Percentiles rank a stretch among this genome's conserved stretches.
Evolutionary conservation across 2,329 filamentous ascomycete species (phyloP).

Genomic region (Aspergillus hiratsukae): DNA sequence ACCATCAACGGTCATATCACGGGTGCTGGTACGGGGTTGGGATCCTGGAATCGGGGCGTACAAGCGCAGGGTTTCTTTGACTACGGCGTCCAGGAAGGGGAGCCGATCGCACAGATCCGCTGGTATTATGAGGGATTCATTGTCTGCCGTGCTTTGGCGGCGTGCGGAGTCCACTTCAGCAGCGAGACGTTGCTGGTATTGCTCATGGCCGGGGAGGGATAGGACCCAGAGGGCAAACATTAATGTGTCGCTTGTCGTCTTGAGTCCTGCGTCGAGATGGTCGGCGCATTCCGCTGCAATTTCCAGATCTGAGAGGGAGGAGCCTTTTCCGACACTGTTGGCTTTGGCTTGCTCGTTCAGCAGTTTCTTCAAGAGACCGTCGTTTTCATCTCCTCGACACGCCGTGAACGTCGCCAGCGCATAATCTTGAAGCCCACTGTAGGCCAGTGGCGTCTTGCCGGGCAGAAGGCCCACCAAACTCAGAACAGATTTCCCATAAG

Average conservation of each 20-base stretch:
- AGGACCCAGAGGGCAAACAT: constrained; percentile 51
- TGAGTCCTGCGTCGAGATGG: constrained; percentile 51
- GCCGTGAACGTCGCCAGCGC: no score
- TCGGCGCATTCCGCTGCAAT: constrained; percentile 53
- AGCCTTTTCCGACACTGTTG: no score
- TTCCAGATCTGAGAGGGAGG: no score
- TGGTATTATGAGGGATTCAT: constrained; percentile 32
- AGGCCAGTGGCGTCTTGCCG: constrained; percentile 48
- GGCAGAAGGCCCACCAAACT: constrained; percentile 39
- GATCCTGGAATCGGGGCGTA: constrained; percentile 49
- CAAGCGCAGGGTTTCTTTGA: constrained; percentile 49
- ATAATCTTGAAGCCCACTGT: constrained; percentile 48
- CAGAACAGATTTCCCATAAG: constrained; percentile 30
- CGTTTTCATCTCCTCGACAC: no score
- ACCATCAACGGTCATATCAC: constrained; percentile 32
- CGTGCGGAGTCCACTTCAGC: constrained; percentile 38
- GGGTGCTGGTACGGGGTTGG: constrained; percentile 40
- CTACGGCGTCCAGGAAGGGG: constrained; percentile 45
- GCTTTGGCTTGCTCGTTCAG: no score
- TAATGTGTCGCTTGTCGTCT: constrained; percentile 51
- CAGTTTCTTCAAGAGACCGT: no score
- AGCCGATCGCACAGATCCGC: constrained; percentile 41
- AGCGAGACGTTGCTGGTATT: constrained; percentile 44
- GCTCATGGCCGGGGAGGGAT: constrained; percentile 40
- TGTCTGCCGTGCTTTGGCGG: constrained; percentile 19